Evolutionary conservation across 1,284 basidiomycete genomes (phyloP).

Genomic region (Irpex lacteus): DNA sequence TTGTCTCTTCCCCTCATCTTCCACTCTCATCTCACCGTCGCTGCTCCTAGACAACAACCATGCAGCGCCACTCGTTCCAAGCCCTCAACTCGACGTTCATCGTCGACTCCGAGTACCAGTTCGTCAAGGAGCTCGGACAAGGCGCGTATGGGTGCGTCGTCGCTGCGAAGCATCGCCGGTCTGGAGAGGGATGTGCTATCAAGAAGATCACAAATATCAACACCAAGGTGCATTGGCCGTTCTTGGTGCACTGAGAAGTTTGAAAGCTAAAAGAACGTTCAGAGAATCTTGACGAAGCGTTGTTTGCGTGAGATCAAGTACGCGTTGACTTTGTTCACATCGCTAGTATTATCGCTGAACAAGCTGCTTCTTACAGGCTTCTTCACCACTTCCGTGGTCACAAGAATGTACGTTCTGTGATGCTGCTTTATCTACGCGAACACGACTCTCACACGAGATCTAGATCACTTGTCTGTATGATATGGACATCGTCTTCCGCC

Average conservation of each 20-base stretch:
- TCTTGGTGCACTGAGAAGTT: background rate
- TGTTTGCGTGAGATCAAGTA: conserved; percentile 92
- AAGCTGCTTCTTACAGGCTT: conserved; percentile 46
- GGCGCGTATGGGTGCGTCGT: conserved; percentile 94
- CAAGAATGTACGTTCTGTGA: conserved; percentile 71
- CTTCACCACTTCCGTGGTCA: conserved; percentile 96
- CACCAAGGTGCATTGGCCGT: conserved; percentile 68
- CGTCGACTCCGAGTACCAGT: conserved; percentile 90
- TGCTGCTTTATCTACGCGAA: conserved; percentile 11
- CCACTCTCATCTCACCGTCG: conserved; percentile 2
- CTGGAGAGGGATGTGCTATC: conserved; percentile 90
- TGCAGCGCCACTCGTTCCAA: conserved; percentile 71
- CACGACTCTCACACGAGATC: conserved; percentile 7
- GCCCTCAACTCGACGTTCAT: conserved; percentile 82
- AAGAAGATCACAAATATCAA: conserved; percentile 99
- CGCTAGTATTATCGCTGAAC: background rate
- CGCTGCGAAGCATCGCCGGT: conserved; percentile 79
- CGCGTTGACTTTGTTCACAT: conserved; percentile 20
- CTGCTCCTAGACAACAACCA: conserved; percentile 16
- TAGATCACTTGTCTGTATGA: conserved; percentile 93
- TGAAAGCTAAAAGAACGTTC: background rate
- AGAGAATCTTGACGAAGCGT: conserved; percentile 93
- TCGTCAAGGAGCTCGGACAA: conserved; percentile 94
- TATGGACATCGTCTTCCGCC: conserved; percentile 93
- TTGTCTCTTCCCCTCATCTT: background rate